A percentile compares a stretch with the other conserved stretches of the same genome.
These are phyloP conservation scores for Streptanthus diversifolius DNA, from an alignment of 345 rosid genomes.

Conservation along the genomic window DNA sequence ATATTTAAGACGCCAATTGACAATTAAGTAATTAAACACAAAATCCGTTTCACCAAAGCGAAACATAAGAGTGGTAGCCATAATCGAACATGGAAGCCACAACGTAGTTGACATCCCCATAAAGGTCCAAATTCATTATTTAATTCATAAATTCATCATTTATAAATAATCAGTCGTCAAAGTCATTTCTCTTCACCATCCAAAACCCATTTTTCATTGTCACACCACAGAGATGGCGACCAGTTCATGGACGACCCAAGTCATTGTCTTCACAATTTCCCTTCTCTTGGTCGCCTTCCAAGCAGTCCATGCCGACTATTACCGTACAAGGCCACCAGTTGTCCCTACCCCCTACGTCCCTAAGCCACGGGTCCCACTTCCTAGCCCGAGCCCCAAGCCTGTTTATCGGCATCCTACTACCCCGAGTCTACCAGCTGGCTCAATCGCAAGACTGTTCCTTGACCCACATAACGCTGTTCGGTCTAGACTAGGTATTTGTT, in stretches of 20 bases:
- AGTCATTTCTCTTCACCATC: constrained; percentile 21
- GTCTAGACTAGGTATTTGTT: constrained; percentile 26
- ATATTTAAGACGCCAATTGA: neutral
- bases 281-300: constrained; percentile 29
- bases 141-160: constrained; percentile 8
- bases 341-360: constrained; percentile 16
- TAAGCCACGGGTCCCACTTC: constrained; percentile 14
- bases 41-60: neutral
- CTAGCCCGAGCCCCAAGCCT: constrained; percentile 31
- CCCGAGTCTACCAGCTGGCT: constrained; percentile 26
- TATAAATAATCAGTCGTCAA: constrained; percentile 29
- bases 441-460: constrained; percentile 45
- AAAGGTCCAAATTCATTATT: neutral
- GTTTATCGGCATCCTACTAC: constrained; percentile 11
- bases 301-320: constrained; percentile 37
- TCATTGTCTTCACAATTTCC: constrained; percentile 13
- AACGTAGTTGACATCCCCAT: constrained; percentile 30
- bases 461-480: constrained; percentile 74
- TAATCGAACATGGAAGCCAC: constrained; percentile 56
- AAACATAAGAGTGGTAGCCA: constrained; percentile 47
- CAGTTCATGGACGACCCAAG: constrained; percentile 7
- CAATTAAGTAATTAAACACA: neutral
- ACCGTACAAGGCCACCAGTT: constrained; percentile 29
- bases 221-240: constrained; percentile 32
- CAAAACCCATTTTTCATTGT: constrained; percentile 3